Conservation (phyloP, 371 early-diverging fungal species). For the Actinomortierella wolfii region DNA sequence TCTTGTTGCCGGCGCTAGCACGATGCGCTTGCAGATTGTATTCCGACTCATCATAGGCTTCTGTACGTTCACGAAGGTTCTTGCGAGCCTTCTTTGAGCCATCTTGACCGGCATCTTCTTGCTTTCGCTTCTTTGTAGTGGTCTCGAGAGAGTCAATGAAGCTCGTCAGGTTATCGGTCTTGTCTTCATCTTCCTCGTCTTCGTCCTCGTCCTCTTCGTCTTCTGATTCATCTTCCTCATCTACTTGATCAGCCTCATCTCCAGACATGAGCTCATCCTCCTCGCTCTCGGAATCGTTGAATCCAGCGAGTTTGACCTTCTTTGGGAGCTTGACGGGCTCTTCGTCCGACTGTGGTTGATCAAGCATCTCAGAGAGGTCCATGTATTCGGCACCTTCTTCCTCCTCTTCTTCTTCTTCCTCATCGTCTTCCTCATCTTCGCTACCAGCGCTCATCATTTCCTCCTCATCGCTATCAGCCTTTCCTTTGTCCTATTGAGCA, state of each 20-base stretch:
- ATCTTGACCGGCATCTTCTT: constrained; percentile 47
- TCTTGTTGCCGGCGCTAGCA: constrained; percentile 36
- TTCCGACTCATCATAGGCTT: constrained; percentile 79
- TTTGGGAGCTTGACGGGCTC: constrained; percentile 46
- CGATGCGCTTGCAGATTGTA: constrained; percentile 69
- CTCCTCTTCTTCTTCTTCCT: constrained; percentile 53
- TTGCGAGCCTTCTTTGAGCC: constrained; percentile 53
- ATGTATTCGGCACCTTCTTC: constrained; percentile 61
- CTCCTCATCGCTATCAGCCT: constrained; percentile 29
- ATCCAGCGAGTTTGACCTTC: constrained; percentile 36
- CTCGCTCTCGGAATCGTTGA: constrained; percentile 48
- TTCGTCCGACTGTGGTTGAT: constrained; percentile 39
- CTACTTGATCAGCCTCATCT: constrained; percentile 47
- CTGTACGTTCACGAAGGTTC: constrained; percentile 64
- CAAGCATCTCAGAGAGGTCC: constrained; percentile 67
- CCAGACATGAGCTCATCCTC: constrained; percentile 46
- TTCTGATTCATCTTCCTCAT: constrained; percentile 36
- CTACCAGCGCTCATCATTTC: constrained; percentile 18
- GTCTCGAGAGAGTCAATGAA: constrained; percentile 60
- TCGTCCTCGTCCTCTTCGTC: constrained; percentile 41
- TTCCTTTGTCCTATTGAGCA: constrained; percentile 23
- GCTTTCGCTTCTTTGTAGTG: constrained; percentile 46
- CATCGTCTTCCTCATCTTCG: constrained; percentile 26
- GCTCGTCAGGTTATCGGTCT: constrained; percentile 41
- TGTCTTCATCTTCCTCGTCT: constrained; percentile 46